Base-by-base conservation (phyloP, 768 basidiomycete genomes). In the Coprinopsis sp. region DNA sequence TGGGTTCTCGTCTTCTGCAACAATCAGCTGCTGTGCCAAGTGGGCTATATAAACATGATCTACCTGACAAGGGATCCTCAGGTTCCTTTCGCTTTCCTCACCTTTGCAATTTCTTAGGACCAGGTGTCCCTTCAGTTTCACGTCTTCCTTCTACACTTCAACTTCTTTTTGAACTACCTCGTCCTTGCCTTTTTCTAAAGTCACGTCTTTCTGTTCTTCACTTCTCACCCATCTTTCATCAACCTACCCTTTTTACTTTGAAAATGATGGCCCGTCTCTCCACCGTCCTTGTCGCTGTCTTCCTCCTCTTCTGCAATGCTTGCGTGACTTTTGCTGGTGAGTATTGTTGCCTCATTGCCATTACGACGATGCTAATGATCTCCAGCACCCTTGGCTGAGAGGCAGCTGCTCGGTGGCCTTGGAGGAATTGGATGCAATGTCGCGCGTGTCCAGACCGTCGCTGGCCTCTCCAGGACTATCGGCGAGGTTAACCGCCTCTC, bases 391-490 rank as follows among this genome's bases (percentile, higher is more conserved):
- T 45, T 52, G 6, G 34, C 44, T 10, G 37, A 43, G 21, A 33
- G 29, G 12, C 50, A 46, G 12, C 34, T 27, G 19, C 18, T 49
- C 28, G 52, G 49, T 47, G 37, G 44, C 37, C 33, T 49, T 19
- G 49, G 49, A 18, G 49, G 44, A 24, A 24, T 45, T 19, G 27
- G 40, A 12, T 63, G 64, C 48, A 61, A 59, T 37, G 46, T 56
- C 16, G 57, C 59, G 31, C 60, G 60, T 21, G 41, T 57, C 22
- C 54, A 58, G 27, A 61, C 56, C 22, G 58, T 63, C 25, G 44
- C 47, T 16, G 49, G 50, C 22, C 62, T 63, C 23, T 57, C 54
- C 1, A 38, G 42, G 22, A 57, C 61, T 19, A 56, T 52, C 22
- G 28, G 31, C 21, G 58, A 59, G 12, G 55, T 62, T 16, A 44